Evolutionary conservation across 345 rosid species (phyloP), one percentile per base, ranked within the genome.

Genomic region (Ceriops tagal): DNA sequence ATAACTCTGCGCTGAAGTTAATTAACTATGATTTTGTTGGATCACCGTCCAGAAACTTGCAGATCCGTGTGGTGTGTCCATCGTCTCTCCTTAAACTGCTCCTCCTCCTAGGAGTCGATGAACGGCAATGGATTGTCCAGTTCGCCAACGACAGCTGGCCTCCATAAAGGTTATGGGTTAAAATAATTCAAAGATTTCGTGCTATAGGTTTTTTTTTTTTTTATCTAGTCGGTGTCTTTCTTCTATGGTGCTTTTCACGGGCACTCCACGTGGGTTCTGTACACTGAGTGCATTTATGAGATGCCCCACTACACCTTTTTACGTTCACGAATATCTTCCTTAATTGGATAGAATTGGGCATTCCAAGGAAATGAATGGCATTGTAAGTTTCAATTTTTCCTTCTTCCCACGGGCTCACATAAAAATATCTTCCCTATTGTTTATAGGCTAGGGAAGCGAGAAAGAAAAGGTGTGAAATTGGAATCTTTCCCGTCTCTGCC

Each of bases 351-450:
- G 59, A 30, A 24, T 16, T 21, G 24, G 32, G 46, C 32, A 13
- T 60, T 47, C 46, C 8, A 69, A 47, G 67, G 28, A 70, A 65
- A 73, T 64, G 61, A 20, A 64, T 58, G 27, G 69, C 35, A 32
- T 13, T 3, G 1, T 43, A 3, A 18, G 19, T 43, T 43, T 43
- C 19, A 43, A 13, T 3, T 13, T 43, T 11, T 43, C 49, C 0
- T 43, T 13, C 49, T 43, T 43, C 47, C 47, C 11, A 43, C 47
- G 16, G 47, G 18, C 16, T 43, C 16, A 2, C 47, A 43, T 43
- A 43, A 43, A 39, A 43, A 43, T 43, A 43, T 43, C 16, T 43
- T 43, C 49, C 4, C 49, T 43, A 3, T 13, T 43, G 49, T 16
- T 1, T 0, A 43, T 43, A 15, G 18, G 3, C 49, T 10, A 43